Percentiles rank a stretch among this genome's conserved stretches.
Evolutionary conservation across 2,329 filamentous ascomycete genomes (phyloP).

Genomic region (Penicillium psychrosexuale): DNA sequence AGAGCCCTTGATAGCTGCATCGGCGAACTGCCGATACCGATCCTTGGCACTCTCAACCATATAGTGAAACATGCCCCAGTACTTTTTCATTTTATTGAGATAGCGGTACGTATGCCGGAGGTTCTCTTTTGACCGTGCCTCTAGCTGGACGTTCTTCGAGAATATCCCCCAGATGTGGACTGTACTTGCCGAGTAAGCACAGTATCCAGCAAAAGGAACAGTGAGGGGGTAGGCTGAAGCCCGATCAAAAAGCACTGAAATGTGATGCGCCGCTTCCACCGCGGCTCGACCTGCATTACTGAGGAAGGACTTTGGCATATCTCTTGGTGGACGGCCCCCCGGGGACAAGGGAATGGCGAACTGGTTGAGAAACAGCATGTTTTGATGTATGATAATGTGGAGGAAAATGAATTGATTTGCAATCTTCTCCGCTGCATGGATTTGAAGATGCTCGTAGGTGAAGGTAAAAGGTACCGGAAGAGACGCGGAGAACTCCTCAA

Average conservation of each 20-base stretch:
- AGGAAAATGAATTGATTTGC: slow-evolving; percentile 91
- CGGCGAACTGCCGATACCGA: slow-evolving; percentile 79
- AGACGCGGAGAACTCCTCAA: slow-evolving; percentile 65
- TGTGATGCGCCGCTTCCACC: slow-evolving; percentile 78
- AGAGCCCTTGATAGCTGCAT: slow-evolving; percentile 68
- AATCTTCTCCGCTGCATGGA: slow-evolving; percentile 78
- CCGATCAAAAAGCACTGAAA: slow-evolving; percentile 79
- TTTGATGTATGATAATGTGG: slow-evolving; percentile 86
- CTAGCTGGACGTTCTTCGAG: slow-evolving; percentile 73
- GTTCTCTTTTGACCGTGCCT: slow-evolving; percentile 76
- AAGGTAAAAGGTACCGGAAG: slow-evolving; percentile 73
- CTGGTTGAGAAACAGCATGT: slow-evolving; percentile 82
- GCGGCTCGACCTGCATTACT: slow-evolving; percentile 71
- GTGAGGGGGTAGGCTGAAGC: slow-evolving; percentile 76
- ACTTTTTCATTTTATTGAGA: slow-evolving; percentile 89
- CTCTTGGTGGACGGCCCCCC: slow-evolving; percentile 61
- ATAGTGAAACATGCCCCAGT: slow-evolving; percentile 98
- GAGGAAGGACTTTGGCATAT: slow-evolving; percentile 75
- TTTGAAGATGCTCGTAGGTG: slow-evolving; percentile 74
- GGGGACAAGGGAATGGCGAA: slow-evolving; percentile 73
- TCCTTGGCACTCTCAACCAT: slow-evolving; percentile 91
- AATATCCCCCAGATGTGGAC: slow-evolving; percentile 94
- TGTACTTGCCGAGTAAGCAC: slow-evolving; percentile 86
- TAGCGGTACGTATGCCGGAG: slow-evolving; percentile 86
- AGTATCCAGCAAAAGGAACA: slow-evolving; percentile 92